These are phyloP conservation scores for Mycena olivaceomarginata DNA, from an alignment of 768 basidiomycete species.

Conservation along the genomic window DNA sequence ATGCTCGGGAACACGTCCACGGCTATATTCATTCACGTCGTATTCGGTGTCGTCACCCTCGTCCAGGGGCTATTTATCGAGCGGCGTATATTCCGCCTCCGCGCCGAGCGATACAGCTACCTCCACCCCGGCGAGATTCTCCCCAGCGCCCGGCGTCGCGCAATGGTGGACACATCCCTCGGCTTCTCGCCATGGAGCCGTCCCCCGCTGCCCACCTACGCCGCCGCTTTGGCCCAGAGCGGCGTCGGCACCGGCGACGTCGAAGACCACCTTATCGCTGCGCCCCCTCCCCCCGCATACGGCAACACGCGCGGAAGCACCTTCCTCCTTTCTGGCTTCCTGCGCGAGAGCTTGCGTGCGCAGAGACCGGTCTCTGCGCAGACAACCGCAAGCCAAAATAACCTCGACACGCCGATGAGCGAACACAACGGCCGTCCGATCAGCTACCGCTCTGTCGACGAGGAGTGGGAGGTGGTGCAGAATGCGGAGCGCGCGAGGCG, in stretches of 20 bases:
- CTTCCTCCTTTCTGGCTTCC: slow-evolving; percentile 57
- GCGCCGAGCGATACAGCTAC: slow-evolving; percentile 78
- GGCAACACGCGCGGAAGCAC: slow-evolving; percentile 84
- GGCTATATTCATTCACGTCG: slow-evolving; percentile 76
- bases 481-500: slow-evolving; percentile 71
- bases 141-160: slow-evolving; percentile 60
- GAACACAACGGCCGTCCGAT: slow-evolving; percentile 63
- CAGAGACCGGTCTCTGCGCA: slow-evolving; percentile 68
- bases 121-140: slow-evolving; percentile 76
- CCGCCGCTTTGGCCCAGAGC: slow-evolving; percentile 79
- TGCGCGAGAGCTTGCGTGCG: slow-evolving; percentile 22
- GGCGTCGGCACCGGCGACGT: slow-evolving; percentile 86
- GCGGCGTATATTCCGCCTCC: slow-evolving; percentile 77
- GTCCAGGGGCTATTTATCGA: slow-evolving; percentile 78
- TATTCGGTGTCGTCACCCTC: slow-evolving; percentile 72
- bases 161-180: slow-evolving; percentile 54
- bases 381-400: slow-evolving; percentile 65
- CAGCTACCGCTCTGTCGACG: slow-evolving; percentile 74
- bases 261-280: slow-evolving; percentile 81
- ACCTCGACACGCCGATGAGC: slow-evolving; percentile 37
- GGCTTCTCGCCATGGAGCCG: slow-evolving; percentile 82
- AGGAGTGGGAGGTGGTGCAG: slow-evolving; percentile 73
- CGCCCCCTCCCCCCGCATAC: slow-evolving; percentile 85
- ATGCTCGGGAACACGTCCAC: slow-evolving; percentile 54
- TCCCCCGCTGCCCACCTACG: slow-evolving; percentile 82